These are phyloP conservation scores for Cladosporium colombiae DNA, from an alignment of 2,329 filamentous ascomycete species.

Conservation along the genomic window DNA sequence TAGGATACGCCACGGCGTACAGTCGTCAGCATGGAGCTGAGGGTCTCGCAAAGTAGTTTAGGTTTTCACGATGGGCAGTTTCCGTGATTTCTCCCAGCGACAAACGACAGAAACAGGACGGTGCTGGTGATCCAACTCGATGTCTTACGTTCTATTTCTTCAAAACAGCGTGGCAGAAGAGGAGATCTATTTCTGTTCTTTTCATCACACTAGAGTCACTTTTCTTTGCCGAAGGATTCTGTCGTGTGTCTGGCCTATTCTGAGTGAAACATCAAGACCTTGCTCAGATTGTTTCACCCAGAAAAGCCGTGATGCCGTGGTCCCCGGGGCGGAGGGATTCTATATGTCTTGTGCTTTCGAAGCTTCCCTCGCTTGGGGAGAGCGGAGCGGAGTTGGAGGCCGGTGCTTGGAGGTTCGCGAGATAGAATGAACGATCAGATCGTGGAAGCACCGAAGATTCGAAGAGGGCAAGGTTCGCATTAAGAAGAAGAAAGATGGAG, in stretches of 20 bases:
- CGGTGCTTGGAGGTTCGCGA: not conserved
- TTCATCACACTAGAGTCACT: conserved; percentile 1
- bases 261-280: conserved; percentile 3
- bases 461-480: not conserved
- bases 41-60: not conserved
- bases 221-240: no score
- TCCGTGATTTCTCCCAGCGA: not conserved
- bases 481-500: conserved; percentile 8
- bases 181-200: not conserved
- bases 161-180: not conserved
- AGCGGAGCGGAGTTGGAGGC: not conserved
- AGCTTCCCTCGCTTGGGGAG: conserved; percentile 4
- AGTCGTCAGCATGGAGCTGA: not conserved
- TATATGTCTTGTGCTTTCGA: not conserved
- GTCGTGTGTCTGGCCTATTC: not conserved
- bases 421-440: not conserved
- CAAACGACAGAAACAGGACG: not conserved
- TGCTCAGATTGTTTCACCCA: conserved; percentile 4
- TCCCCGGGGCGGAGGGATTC: not conserved
- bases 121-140: no score
- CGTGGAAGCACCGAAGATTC: not conserved
- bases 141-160: not conserved
- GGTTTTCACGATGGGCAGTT: not conserved
- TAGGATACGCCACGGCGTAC: not conserved
- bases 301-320: not conserved